Evolutionary conservation across 192 early-diverging fungal species (phyloP), one percentile per base, ranked within the genome.

Genomic region (Thamnidium elegans): DNA sequence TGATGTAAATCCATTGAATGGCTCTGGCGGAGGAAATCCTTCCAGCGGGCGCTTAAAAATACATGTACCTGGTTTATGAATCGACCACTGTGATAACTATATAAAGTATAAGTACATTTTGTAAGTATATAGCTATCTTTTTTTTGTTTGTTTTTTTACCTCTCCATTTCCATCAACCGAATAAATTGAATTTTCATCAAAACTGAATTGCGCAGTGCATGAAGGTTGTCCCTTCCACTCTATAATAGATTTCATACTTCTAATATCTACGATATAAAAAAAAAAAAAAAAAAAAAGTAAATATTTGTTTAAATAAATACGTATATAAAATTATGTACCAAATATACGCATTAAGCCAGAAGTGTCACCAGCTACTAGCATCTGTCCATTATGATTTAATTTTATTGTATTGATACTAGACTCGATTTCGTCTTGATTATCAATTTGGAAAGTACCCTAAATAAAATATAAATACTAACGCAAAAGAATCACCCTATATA

Each of bases 351-450:
- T 80, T 20, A 69, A 73, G 7, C 85, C 85, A 8, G 46, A 63
- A 30, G 68, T 72, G 65, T 84, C 83, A 1, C 83, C 79, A 20
- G 81, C 70, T 42, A 87, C 83, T 3, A 87, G 30, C 52, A 87
- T 68, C 54, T 84, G 81, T 10, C 85, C 85, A 65, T 87, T 87
- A 59, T 87, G 85, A 50, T 87, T 87, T 52, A 81, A 81, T 39
- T 79, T 75, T 1, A 84, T 65, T n/a, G 78, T 78, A 45, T 83
- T 80, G 50, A 87, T 79, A 19, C 74, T 70, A 1, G 75, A 20
- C 21, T 47, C 60, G 7, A 51, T 11, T n/a, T 65, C 58, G 19
- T 58, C 67, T 20, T 69, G 44, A 4, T 69, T 7, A 32, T 75
- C 69, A 47, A 77, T 63, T 10, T 19, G 54, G 45, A 75, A 80